These are phyloP conservation scores for Endotrypanum monterogeii DNA, from an alignment of 208 protist species.

Conservation along the genomic window DNA sequence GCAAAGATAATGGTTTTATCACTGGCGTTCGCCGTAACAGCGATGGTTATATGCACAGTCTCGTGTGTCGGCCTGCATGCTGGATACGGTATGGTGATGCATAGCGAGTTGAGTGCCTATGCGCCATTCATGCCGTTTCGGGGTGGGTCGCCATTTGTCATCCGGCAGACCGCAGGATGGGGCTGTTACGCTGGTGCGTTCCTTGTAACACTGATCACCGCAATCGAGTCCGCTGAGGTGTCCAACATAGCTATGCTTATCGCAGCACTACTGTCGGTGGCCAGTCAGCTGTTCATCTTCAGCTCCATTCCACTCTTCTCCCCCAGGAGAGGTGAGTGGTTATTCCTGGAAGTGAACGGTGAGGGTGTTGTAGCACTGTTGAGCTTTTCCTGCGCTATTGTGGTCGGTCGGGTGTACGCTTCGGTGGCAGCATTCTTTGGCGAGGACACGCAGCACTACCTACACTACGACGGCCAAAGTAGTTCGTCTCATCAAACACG, in stretches of 20 bases:
- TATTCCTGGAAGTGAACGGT: constrained; percentile 78
- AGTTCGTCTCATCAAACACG: constrained; percentile 24
- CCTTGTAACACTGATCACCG: constrained; percentile 62
- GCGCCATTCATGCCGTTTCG: constrained; percentile 78
- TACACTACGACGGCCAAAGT: constrained; percentile 19
- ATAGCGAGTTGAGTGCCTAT: constrained; percentile 43
- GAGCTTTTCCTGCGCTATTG: constrained; percentile 54
- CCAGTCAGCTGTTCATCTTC: constrained; percentile 62
- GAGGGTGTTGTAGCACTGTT: constrained; percentile 77
- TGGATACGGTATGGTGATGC: constrained; percentile 64
- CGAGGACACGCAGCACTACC: constrained; percentile 3
- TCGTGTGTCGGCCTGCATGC: constrained; percentile 70
- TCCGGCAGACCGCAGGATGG: constrained; percentile 68
- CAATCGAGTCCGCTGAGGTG: constrained; percentile 46
- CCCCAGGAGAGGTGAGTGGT: constrained; percentile 19
- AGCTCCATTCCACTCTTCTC: constrained; percentile 69
- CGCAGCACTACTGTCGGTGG: constrained; percentile 57
- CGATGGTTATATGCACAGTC: constrained; percentile 54
- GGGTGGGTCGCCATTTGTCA: constrained; percentile 63
- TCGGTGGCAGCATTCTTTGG: constrained; percentile 42
- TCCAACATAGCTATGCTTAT: constrained; percentile 39
- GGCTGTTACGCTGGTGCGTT: constrained; percentile 48
- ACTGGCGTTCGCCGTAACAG: constrained; percentile 51
- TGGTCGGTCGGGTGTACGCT: constrained; percentile 62
- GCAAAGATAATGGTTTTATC: constrained; percentile 37